Evolutionary conservation across 306 rosid species (phyloP).

Genomic region (Boehmeria nivea): DNA sequence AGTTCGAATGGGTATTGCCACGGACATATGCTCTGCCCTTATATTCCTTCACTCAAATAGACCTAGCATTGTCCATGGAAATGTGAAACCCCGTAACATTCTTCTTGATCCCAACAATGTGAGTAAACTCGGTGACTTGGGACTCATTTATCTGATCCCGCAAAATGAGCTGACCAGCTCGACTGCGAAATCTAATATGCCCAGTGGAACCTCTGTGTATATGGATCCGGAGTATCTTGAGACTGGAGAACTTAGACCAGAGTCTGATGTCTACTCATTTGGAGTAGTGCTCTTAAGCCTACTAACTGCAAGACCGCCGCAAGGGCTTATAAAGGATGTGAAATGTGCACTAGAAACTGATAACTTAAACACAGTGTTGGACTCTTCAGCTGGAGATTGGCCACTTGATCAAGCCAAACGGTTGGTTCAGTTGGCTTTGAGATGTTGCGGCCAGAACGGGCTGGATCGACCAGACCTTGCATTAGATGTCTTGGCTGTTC

Average conservation of each 20-base stretch:
- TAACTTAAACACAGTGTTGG: constrained; percentile 51
- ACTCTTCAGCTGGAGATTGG: constrained; percentile 92
- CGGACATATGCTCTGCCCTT: constrained; percentile 78
- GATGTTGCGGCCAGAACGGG: constrained; percentile 53
- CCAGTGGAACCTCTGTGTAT: constrained; percentile 37
- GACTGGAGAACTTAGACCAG: constrained; percentile 56
- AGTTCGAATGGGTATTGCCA: constrained; percentile 60
- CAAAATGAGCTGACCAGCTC: constrained; percentile 35
- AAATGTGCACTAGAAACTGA: constrained; percentile 61
- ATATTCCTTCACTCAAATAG: constrained; percentile 69
- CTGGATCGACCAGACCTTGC: constrained; percentile 59
- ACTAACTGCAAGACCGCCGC: constrained; percentile 57
- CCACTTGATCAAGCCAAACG: constrained; percentile 57
- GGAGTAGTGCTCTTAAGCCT: constrained; percentile 66
- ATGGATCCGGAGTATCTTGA: constrained; percentile 68
- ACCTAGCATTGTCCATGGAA: constrained; percentile 74
- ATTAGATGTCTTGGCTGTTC: constrained; percentile 56
- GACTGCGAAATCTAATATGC: constrained; percentile 15
- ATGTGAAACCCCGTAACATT: constrained; percentile 78
- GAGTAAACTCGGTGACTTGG: constrained; percentile 66
- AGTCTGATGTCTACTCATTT: constrained; percentile 77
- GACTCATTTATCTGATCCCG: constrained; percentile 49
- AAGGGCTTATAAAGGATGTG: constrained; percentile 56
- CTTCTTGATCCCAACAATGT: constrained; percentile 77
- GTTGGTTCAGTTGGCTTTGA: constrained; percentile 64